These are phyloP conservation scores for Colletotrichum sp. DNA, from an alignment of 2,329 filamentous ascomycete species.

Conservation along the genomic window DNA sequence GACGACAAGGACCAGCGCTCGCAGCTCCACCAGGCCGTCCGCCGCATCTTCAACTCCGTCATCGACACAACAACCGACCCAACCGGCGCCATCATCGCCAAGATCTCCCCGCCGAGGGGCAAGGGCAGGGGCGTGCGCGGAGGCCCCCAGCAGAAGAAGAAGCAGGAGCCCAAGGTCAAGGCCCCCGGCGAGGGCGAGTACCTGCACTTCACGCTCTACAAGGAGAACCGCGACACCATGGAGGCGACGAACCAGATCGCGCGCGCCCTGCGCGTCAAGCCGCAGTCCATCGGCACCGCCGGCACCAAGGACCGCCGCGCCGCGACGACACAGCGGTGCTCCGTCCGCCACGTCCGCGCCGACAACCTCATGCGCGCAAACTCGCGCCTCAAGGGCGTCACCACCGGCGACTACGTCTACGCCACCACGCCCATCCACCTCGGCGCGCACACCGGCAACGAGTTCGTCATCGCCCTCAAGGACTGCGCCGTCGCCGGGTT, in stretches of 20 bases:
- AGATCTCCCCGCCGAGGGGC: conserved; percentile 57
- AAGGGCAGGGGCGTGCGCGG: conserved; percentile 26
- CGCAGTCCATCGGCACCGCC: conserved; percentile 75
- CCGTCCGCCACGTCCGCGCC: conserved; percentile 57
- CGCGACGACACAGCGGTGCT: conserved; percentile 83
- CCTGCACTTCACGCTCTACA: conserved; percentile 90
- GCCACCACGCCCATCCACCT: conserved; percentile 74
- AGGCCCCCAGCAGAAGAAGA: conserved; percentile 20
- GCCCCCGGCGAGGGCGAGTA: conserved; percentile 66
- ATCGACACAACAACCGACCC: conserved; percentile 75
- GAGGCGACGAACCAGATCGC: conserved; percentile 82
- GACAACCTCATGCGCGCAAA: conserved; percentile 71
- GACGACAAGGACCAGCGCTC: conserved; percentile 51
- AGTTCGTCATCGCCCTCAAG: conserved; percentile 90
- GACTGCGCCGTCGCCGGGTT: conserved; percentile 69
- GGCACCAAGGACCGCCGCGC: conserved; percentile 92
- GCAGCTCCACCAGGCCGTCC: conserved; percentile 65
- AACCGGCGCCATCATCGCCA: conserved; percentile 67
- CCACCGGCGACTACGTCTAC: conserved; percentile 84
- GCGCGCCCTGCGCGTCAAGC: conserved; percentile 75
- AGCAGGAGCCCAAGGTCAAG: conserved; percentile 23
- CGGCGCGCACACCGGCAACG: conserved; percentile 85
- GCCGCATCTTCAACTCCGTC: conserved; percentile 78
- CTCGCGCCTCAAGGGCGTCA: conserved; percentile 64
- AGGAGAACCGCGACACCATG: conserved; percentile 98